A percentile compares a stretch with the other conserved stretches of the same genome.
Evolutionary conservation across 2,329 filamentous ascomycete species (phyloP).

Genomic region (Cadophora sp.): DNA sequence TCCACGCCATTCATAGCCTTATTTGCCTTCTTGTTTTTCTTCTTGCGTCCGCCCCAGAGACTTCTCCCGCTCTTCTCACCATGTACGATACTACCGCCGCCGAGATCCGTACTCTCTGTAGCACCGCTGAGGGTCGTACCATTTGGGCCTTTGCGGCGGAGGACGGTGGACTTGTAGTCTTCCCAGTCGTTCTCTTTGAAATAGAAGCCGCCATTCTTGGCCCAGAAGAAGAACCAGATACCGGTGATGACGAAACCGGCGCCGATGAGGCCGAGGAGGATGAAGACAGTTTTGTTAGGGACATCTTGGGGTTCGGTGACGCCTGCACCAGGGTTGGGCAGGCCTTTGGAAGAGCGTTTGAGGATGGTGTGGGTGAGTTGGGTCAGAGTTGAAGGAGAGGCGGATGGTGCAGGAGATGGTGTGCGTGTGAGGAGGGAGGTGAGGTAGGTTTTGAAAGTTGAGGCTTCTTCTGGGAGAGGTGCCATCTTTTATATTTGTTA

Average conservation of each 20-base stretch:
- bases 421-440: constrained; percentile 35
- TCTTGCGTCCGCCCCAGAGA: constrained; percentile 47
- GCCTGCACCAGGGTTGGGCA: constrained; percentile 52
- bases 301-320: constrained; percentile 59
- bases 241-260: constrained; percentile 54
- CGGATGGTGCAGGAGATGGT: constrained; percentile 23
- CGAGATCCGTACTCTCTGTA: constrained; percentile 81
- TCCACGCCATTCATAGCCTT: constrained; percentile 9
- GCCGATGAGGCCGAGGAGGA: constrained; percentile 59
- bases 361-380: constrained; percentile 22
- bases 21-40: constrained; percentile 43
- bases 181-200: constrained; percentile 92
- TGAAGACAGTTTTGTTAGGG: constrained; percentile 74
- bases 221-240: constrained; percentile 99
- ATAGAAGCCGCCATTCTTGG: constrained; percentile 91
- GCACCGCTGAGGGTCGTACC: constrained; percentile 85
- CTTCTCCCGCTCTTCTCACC: constrained; percentile 58
- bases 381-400: constrained; percentile 18
- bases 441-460: constrained; percentile 30
- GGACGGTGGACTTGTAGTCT: constrained; percentile 94
- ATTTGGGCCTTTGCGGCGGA: constrained; percentile 87
- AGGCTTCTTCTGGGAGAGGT: constrained; percentile 33
- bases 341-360: constrained; percentile 19
- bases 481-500: constrained; percentile 36
- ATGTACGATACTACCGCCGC: constrained; percentile 83